Evolutionary conservation across 352 stramenopile species (phyloP).

Genomic region (Pythium phragmitis): DNA sequence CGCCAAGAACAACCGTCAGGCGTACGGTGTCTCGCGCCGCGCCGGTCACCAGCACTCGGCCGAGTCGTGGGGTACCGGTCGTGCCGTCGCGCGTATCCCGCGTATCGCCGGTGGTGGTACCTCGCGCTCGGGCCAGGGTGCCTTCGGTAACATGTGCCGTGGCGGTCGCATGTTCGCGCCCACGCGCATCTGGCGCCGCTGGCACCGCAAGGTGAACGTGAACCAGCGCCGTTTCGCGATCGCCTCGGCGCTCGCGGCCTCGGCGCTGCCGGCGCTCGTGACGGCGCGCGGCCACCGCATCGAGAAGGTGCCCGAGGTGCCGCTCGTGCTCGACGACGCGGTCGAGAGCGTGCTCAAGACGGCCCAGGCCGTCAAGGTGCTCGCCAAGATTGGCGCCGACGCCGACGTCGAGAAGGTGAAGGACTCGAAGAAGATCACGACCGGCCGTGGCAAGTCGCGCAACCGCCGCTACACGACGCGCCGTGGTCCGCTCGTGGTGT

Average conservation of each 20-base stretch:
- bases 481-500: conserved; percentile 96
- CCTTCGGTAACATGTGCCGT: conserved; percentile 99
- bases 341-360: conserved; percentile 96
- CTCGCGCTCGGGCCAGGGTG: conserved; percentile 96
- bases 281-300: conserved; percentile 98
- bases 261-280: conserved; percentile 95
- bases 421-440: conserved; percentile 97
- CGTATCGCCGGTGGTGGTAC: conserved; percentile 98
- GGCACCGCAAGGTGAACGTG: conserved; percentile 98
- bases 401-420: conserved; percentile 98
- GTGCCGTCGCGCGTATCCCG: conserved; percentile 99
- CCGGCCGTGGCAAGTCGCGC: conserved; percentile 98
- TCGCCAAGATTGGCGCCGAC: conserved; percentile 93
- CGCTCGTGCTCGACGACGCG: conserved; percentile 94
- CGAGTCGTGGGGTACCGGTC: conserved; percentile 98
- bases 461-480: conserved; percentile 97
- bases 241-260: conserved; percentile 96
- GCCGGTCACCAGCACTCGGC: conserved; percentile 97
- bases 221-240: conserved; percentile 98
- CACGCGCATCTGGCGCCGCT: conserved; percentile 99
- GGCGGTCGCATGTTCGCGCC: conserved; percentile 98
- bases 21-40: conserved; percentile 95
- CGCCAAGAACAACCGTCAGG: conserved; percentile 99
- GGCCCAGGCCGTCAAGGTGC: conserved; percentile 92
- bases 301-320: conserved; percentile 96